These are phyloP conservation scores for Paxillus rubicundulus DNA, from an alignment of 768 basidiomycete genomes.

Conservation along the genomic window DNA sequence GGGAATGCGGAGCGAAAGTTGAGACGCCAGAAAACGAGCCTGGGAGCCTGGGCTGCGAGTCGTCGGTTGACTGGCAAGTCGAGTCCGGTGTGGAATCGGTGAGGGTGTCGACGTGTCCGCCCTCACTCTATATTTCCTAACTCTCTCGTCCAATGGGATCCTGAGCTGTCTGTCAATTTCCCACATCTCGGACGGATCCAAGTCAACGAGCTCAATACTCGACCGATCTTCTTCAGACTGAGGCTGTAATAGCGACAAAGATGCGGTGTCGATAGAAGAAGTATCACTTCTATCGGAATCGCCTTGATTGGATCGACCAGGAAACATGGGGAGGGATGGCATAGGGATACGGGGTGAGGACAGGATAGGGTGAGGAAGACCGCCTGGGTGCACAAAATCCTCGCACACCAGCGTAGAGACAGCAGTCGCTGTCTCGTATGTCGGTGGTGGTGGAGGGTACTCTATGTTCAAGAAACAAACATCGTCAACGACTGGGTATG, in stretches of 20 bases:
- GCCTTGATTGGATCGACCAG: slow-evolving; percentile 6
- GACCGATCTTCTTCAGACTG: slow-evolving; percentile 47
- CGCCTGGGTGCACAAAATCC: slow-evolving; percentile 35
- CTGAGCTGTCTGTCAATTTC: slow-evolving; percentile 45
- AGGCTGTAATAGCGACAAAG: slow-evolving; percentile 16
- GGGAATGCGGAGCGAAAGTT: slow-evolving; percentile 33
- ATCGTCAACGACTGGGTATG: slow-evolving; percentile 7
- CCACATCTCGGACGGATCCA: slow-evolving; percentile 43
- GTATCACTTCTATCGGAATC: slow-evolving; percentile 26
- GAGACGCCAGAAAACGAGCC: slow-evolving; percentile 33
- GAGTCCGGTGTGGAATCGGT: slow-evolving; percentile 28
- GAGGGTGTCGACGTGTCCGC: slow-evolving; percentile 25
- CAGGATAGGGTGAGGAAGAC: slow-evolving; percentile 23
- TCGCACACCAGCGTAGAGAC: slow-evolving; percentile 40
- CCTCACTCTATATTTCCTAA: slow-evolving; percentile 35
- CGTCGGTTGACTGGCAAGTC: slow-evolving; percentile 29
- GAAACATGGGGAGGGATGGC: slow-evolving; percentile 21
- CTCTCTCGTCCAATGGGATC: slow-evolving; percentile 41
- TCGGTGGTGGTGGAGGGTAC: slow-evolving; percentile 76
- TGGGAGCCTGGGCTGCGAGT: slow-evolving; percentile 26
- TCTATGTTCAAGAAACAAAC: slow-evolving; percentile 37
- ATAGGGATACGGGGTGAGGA: slow-evolving; percentile 23
- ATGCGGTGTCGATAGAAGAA: slow-evolving; percentile 17
- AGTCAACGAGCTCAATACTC: slow-evolving; percentile 51
- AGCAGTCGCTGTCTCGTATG: slow-evolving; percentile 58